phyloP scores from a whole-genome alignment of 805 yeast species.

The Pichia californica region DNA sequence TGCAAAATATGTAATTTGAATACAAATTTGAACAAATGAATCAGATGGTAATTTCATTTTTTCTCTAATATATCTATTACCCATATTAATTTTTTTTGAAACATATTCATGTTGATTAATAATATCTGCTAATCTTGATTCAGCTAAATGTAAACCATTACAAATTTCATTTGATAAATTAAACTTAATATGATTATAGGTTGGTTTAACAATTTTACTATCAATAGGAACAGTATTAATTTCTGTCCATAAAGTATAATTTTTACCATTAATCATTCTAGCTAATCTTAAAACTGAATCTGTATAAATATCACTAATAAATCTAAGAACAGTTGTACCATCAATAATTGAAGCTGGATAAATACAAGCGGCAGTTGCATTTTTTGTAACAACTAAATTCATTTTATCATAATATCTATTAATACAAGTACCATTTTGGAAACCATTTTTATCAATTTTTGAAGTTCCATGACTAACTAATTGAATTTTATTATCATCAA shows the following conservation, averaged over 20 bases:
- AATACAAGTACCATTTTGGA: conserved; percentile 52
- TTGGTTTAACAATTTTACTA: conserved; percentile 33
- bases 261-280: conserved; percentile 49
- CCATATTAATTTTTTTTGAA: conserved; percentile 29
- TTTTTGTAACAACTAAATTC: conserved; percentile 46
- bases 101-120: conserved; percentile 53
- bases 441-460: conserved; percentile 36
- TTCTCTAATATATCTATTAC: conserved; percentile 29
- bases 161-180: conserved; percentile 39
- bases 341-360: conserved; percentile 57
- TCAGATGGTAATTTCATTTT: conserved; percentile 41
- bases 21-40: conserved; percentile 44
- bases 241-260: conserved; percentile 46
- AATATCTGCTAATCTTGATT: conserved; percentile 51
- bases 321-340: conserved; percentile 50
- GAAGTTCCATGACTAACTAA: conserved; percentile 50
- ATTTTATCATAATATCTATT: conserved; percentile 56
- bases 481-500: conserved; percentile 43
- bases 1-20: conserved; percentile 50
- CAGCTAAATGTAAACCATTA: conserved; percentile 47
- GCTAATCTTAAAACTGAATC: conserved; percentile 53
- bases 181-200: conserved; percentile 27
- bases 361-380: conserved; percentile 53
- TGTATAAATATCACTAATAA: conserved; percentile 51
- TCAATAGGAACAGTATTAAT: conserved; percentile 32